These are phyloP conservation scores for Stygiomarasmius scandens DNA, from an alignment of 1,284 basidiomycete species.

Conservation along the genomic window DNA sequence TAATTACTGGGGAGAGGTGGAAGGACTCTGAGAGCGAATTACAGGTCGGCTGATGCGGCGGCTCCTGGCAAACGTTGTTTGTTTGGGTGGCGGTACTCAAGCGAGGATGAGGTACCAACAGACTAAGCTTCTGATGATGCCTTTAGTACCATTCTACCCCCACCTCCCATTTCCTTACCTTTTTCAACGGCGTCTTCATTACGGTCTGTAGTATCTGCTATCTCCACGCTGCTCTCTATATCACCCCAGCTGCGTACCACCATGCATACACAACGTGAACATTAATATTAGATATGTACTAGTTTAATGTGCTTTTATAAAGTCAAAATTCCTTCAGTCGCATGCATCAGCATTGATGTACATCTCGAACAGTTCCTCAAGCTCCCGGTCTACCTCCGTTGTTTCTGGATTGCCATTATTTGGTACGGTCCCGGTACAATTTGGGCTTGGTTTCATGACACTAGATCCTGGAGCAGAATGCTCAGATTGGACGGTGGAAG, in stretches of 20 bases:
- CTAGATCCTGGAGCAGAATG: too few relatives aligned
- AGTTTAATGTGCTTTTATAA: constrained; percentile 14
- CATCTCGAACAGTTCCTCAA: constrained; percentile 41
- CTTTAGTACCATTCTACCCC: neutral
- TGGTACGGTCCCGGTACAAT: too few relatives aligned
- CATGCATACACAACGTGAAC: constrained; percentile 11
- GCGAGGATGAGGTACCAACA: constrained; percentile 7
- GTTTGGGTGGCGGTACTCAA: constrained; percentile 5
- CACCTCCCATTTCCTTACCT: constrained; percentile 3
- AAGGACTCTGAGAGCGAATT: neutral
- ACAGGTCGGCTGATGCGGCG: constrained; percentile 43
- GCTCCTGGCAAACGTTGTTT: too few relatives aligned
- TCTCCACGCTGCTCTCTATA: neutral
- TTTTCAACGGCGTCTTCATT: constrained; percentile 7
- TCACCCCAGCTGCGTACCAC: neutral
- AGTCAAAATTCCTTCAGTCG: constrained; percentile 17
- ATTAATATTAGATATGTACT: neutral
- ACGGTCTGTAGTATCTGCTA: neutral
- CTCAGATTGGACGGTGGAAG: neutral
- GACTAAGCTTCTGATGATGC: neutral
- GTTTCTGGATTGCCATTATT: neutral
- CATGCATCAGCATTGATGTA: constrained; percentile 41
- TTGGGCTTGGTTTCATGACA: too few relatives aligned
- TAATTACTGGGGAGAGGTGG: constrained; percentile 48
- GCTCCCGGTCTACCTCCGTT: neutral